Evolutionary conservation across 176 grass and related monocot species (phyloP).

Genomic region (Oryza longistaminata): DNA sequence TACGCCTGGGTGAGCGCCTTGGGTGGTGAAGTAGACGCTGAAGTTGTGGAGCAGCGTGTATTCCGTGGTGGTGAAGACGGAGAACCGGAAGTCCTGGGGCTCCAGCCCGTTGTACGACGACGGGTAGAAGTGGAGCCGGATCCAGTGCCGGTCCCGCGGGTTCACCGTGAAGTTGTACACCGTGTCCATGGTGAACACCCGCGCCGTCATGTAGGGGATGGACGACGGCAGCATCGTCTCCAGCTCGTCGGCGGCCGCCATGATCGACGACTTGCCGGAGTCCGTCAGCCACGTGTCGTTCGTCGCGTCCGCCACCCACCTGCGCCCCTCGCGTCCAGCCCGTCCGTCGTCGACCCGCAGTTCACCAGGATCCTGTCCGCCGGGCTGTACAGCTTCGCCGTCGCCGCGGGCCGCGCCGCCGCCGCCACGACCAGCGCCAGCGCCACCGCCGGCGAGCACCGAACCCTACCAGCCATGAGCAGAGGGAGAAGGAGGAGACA

Average conservation of each 20-base stretch:
- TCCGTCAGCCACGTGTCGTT: conserved; percentile 51
- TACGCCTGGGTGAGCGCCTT: conserved; percentile 72
- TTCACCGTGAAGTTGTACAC: conserved; percentile 67
- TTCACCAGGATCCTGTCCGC: conserved; percentile 50
- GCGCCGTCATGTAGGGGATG: conserved; percentile 72
- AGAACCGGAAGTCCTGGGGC: conserved; percentile 56
- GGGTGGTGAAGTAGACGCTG: conserved; percentile 56
- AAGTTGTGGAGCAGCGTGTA: conserved; percentile 76
- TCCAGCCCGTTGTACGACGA: conserved; percentile 59
- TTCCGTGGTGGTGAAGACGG: conserved; percentile 54
- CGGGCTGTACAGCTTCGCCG: conserved; percentile 46
- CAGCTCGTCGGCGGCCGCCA: conserved; percentile 50
- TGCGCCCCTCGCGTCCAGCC: conserved; percentile 54
- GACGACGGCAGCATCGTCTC: conserved; percentile 64
- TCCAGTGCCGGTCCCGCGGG: conserved; percentile 60
- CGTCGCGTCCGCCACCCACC: conserved; percentile 61
- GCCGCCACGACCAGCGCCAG: not conserved
- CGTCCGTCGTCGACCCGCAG: conserved; percentile 59
- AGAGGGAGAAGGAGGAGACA: not conserved
- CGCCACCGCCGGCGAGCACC: conserved; percentile 21
- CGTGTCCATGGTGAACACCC: conserved; percentile 62
- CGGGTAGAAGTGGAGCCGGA: conserved; percentile 90
- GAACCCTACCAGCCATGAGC: conserved; percentile 29
- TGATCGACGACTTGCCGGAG: conserved; percentile 49
- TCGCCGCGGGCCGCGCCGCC: not conserved